Evolutionary conservation across 352 stramenopile genomes (phyloP), one percentile per base, ranked within the genome.

Genomic region (Phytophthora litchii): DNA sequence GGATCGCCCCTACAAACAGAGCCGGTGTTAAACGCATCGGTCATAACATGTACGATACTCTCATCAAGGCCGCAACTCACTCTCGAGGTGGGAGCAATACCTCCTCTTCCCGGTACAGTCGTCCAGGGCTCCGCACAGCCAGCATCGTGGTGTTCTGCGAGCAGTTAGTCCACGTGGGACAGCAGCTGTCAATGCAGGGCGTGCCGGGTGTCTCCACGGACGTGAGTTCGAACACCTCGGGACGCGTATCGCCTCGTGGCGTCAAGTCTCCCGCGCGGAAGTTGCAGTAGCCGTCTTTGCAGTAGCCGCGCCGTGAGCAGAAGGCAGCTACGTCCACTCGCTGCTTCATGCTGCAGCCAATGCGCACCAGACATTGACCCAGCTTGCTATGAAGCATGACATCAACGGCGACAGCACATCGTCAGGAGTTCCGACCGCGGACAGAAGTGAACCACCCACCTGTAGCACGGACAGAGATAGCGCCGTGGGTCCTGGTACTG

Each of bases 301-400:
- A 92, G 66, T 92, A 92, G 14, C 80, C 83, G 45, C 80, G 83
- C 29, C 80, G 76, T 8, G 83, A 87, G 71, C 83, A 92, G 44
- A 88, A 85, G 27, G 74, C 51, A 31, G 87, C 79, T 13, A 89
- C 70, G 16, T 88, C 77, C 42, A 83, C 60, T 35, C 80, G 83
- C 46, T 92, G 80, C 48, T 72, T 72, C 63, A 87, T 76, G 29
- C 60, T 78, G 59, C 83, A 92, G 32, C 83, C 78, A 25, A 89
- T 78, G 16, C 74, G 55, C 25, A 89, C 76, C 32, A 90, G 68
- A 47, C 83, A 92, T 38, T 80, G 66, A 8, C 69, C 74, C 19
- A 92, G 51, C 54, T 90, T 90, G 64, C 83, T 90, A 48, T 47
- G 38, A 35, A 59, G 21, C 32, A 53, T 11, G 12, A 25, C 38